Evolutionary conservation across 768 basidiomycete genomes (phyloP).

Genomic region (Lactifluus echinatus): DNA sequence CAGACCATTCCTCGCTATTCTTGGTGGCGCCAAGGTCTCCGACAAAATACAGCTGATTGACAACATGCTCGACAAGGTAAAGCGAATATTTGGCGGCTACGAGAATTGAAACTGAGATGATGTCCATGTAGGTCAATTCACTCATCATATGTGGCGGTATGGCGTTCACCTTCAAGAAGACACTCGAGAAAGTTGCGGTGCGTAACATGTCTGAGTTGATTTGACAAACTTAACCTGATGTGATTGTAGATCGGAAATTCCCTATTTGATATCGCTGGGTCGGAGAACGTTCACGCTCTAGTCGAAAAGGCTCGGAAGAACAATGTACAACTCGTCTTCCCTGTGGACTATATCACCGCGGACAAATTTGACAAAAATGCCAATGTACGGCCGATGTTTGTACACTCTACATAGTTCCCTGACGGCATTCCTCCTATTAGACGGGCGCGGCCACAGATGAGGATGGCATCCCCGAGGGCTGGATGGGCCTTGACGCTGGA

Average conservation of each 20-base stretch:
- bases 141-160: constrained; percentile 97
- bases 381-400: constrained; percentile 37
- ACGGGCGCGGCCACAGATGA: constrained; percentile 66
- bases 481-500: constrained; percentile 95
- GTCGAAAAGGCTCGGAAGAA: constrained; percentile 90
- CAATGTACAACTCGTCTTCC: constrained; percentile 91
- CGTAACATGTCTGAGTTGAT: constrained; percentile 21
- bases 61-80: constrained; percentile 95
- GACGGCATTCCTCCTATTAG: constrained; percentile 30
- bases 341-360: constrained; percentile 87
- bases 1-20: constrained; percentile 93
- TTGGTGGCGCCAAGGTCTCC: constrained; percentile 97
- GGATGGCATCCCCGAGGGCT: constrained; percentile 84
- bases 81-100: constrained; percentile 3
- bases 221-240: neutral
- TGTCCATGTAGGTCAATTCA: constrained; percentile 63
- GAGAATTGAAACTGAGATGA: constrained; percentile 1
- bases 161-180: constrained; percentile 99
- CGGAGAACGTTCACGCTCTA: constrained; percentile 74
- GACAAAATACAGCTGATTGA: constrained; percentile 99
- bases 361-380: constrained; percentile 96
- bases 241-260: constrained; percentile 81
- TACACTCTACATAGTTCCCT: neutral
- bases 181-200: constrained; percentile 68
- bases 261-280: constrained; percentile 83